These are phyloP conservation scores for Vairimorpha apis DNA, from an alignment of 371 early-diverging fungal species.

Conservation along the genomic window DNA sequence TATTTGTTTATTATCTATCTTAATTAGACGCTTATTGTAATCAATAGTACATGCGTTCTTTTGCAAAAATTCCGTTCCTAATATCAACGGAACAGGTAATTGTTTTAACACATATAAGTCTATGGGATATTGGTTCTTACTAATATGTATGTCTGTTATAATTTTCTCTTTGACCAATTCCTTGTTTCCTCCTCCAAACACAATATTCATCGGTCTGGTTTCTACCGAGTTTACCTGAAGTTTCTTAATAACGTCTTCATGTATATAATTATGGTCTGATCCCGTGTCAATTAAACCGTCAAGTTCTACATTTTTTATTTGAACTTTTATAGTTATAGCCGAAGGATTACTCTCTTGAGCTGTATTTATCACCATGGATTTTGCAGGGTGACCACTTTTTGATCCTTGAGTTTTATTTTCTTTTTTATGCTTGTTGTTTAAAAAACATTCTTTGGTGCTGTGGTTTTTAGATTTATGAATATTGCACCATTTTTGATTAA, in stretches of 20 bases:
- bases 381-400: neutral
- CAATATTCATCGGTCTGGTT: neutral
- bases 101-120: neutral
- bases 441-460: neutral
- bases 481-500: neutral
- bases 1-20: no score
- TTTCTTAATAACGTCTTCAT: neutral
- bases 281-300: neutral
- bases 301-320: neutral
- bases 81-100: neutral
- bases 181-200: neutral
- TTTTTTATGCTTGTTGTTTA: neutral
- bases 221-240: neutral
- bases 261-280: neutral
- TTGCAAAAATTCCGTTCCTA: conserved; percentile 4
- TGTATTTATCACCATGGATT: neutral
- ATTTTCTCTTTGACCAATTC: no score
- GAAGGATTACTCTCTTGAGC: neutral
- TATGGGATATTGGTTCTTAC: no score
- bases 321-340: neutral
- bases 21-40: no score
- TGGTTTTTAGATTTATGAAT: neutral
- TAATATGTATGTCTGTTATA: no score
- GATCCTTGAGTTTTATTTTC: no score
- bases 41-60: no score